phyloP scores from a whole-genome alignment of 257 asterid genomes.

The Solanum ossicruentum region DNA sequence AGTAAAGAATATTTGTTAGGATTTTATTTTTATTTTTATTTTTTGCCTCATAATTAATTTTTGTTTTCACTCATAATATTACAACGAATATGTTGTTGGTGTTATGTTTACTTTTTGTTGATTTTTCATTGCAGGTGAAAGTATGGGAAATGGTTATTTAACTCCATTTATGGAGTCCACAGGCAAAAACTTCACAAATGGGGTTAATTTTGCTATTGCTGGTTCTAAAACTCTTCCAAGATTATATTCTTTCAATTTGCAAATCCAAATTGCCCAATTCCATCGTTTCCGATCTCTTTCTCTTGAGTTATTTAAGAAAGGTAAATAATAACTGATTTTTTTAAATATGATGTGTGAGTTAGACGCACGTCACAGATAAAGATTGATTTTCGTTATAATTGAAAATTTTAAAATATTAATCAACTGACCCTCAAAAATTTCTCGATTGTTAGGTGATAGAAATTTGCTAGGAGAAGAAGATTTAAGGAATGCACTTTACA shows the following conservation, averaged over 20 bases:
- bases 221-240: constrained; percentile 29
- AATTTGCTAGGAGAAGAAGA: constrained; percentile 17
- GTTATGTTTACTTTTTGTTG: background rate
- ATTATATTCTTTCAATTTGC: constrained; percentile 14
- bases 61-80: too few relatives aligned
- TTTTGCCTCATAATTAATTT: background rate
- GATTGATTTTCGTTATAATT: background rate
- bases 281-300: constrained; percentile 26
- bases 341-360: background rate
- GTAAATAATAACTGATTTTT: background rate
- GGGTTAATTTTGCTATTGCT: constrained; percentile 32
- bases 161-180: constrained; percentile 32
- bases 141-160: constrained; percentile 22
- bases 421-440: background rate
- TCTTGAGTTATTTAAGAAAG: constrained; percentile 12
- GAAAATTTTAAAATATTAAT: background rate
- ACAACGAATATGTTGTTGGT: too few relatives aligned
- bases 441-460: constrained; percentile 4
- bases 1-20: background rate
- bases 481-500: constrained; percentile 24
- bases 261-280: constrained; percentile 23
- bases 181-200: constrained; percentile 23
- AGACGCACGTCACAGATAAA: background rate
- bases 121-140: constrained; percentile 23
- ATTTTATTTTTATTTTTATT: background rate